These are phyloP conservation scores for Pythium rishiriense DNA, from an alignment of 352 stramenopile genomes.

Conservation along the genomic window DNA sequence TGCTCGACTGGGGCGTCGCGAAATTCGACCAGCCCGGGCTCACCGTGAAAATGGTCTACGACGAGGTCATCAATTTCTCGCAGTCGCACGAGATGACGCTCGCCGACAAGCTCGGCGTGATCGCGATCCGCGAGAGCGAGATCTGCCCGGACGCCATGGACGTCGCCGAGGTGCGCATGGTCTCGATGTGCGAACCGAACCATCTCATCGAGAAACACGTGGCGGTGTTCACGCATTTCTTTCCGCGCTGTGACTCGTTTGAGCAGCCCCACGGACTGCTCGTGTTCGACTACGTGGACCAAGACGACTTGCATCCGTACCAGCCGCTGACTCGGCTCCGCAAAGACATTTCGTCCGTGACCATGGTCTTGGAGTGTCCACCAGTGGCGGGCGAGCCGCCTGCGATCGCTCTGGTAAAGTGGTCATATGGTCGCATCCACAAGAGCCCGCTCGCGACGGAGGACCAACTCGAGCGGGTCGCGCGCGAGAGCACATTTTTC, in stretches of 20 bases:
- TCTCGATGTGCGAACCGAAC: neutral
- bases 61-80: neutral
- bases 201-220: slow-evolving; percentile 1
- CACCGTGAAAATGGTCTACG: slow-evolving; percentile 2
- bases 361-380: neutral
- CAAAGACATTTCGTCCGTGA: slow-evolving; percentile 1
- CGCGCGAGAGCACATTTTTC: neutral
- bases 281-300: neutral
- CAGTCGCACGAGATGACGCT: slow-evolving; percentile 8
- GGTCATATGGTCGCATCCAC: neutral
- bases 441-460: neutral
- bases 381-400: neutral
- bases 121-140: slow-evolving; percentile 6
- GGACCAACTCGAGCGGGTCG: neutral
- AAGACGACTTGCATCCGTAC: slow-evolving; percentile 2
- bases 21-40: neutral
- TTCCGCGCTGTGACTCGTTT: neutral
- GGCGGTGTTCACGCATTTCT: neutral
- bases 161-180: neutral
- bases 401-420: neutral
- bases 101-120: neutral
- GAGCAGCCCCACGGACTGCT: slow-evolving; percentile 1
- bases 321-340: neutral
- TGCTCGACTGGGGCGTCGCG: neutral
- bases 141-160: neutral